Evolutionary conservation across 495 filamentous ascomycete species (phyloP).

Genomic region (Cercophora scortea): DNA sequence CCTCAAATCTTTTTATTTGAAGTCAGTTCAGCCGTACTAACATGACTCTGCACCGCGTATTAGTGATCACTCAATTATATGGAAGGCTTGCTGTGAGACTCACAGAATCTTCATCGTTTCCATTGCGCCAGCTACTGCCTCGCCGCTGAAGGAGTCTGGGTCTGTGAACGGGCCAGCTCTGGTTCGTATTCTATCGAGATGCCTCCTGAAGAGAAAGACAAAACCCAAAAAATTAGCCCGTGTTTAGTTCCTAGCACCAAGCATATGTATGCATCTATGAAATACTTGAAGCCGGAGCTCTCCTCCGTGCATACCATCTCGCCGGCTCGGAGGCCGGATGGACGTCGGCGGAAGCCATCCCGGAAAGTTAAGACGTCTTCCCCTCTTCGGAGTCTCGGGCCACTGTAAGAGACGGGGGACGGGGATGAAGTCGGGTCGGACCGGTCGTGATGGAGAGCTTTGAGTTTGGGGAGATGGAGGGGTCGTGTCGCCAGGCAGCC

Average conservation of each 20-base stretch:
- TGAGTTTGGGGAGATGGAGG: neutral
- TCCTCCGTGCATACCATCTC: conserved; percentile 15
- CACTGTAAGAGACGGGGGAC: neutral
- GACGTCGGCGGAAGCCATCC: conserved; percentile 21
- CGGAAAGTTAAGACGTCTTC: neutral
- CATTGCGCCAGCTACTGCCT: conserved; percentile 55
- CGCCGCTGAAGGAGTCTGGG: conserved; percentile 56
- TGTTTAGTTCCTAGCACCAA: no score
- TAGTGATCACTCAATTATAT: neutral
- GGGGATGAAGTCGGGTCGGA: neutral
- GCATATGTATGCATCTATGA: no score
- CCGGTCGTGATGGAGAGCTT: neutral
- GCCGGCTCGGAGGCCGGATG: conserved; percentile 16
- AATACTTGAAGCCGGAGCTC: neutral
- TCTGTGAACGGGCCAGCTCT: conserved; percentile 74
- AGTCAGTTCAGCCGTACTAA: conserved; percentile 9
- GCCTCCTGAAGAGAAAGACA: conserved; percentile 42
- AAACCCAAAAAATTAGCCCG: neutral
- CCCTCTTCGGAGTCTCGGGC: neutral
- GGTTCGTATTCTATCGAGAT: conserved; percentile 70
- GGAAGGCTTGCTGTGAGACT: neutral
- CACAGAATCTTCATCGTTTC: conserved; percentile 28
- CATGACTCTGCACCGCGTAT: conserved; percentile 10
- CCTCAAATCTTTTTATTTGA: conserved; percentile 7
- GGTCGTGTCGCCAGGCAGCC: neutral